Base-by-base conservation (phyloP, 805 yeast species). In the Candida quercuum region DNA sequence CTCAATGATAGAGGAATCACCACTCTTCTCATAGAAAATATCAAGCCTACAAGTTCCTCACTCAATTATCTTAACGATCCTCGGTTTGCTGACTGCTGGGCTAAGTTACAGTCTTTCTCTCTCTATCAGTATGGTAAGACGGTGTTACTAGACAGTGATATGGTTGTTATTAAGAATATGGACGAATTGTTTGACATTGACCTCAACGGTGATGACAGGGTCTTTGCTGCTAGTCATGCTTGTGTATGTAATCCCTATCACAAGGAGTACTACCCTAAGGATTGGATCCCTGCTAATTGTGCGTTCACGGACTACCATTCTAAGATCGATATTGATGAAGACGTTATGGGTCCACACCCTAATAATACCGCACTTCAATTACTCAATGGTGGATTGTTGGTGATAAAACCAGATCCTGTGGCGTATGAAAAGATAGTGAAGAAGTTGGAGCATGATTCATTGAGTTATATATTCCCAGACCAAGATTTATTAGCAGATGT, bases 181-280 rank as follows among this genome's bases (percentile, higher is more conserved):
- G 83, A 77, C 53, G 82, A 76, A 47, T 56, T 77, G 30, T 71
- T 77, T 71, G 71, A 68, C 7, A 34, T 74, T 15, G 63, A 64
- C 9, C 51, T 76, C 33, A 49, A 59, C 35, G 52, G 50, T 3
- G 45, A 51, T 9, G 48, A 51, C 2, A 47, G 51, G 5, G 67
- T 61, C 4, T 75, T 77, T 56, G 83, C 80, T 0, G 80, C 81
- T 0, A 53, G 72, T 10, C 76, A 76, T 45, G 81, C 82, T 3
- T 76, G 83, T 54, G 78, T 74, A 17, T 76, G 83, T 56, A 76
- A 76, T 45, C 83, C 83, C 5, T 61, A 67, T 55, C 51, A 64
- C 16, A 66, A 69, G 42, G 45, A 64, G 1, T 78, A 76, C 50
- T 76, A 76, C 41, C 83, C 83, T 13, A 42, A 51, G 33, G 63